Conservation (phyloP, 345 rosid species). For the Turnera subulata region DNA sequence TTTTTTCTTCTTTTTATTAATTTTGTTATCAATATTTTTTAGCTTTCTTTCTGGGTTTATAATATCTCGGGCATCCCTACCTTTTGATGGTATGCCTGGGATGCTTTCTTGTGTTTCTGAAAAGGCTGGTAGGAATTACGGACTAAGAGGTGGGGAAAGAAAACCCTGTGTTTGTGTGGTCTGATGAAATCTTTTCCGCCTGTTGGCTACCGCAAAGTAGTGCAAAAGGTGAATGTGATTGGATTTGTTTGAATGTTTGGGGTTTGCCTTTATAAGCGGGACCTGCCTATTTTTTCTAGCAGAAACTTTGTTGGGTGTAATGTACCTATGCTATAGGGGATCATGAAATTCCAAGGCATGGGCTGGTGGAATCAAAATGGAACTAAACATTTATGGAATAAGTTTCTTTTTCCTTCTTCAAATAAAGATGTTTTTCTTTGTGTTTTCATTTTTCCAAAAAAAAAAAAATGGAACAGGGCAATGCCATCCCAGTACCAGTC, state of each 20-base stretch:
- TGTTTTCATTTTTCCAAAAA: too few relatives aligned
- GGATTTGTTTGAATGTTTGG: constrained; percentile 50
- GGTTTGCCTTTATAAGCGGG: constrained; percentile 15
- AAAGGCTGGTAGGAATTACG: constrained; percentile 15
- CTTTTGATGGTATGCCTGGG: constrained; percentile 38
- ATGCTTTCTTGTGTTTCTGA: constrained; percentile 20
- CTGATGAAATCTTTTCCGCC: constrained; percentile 34
- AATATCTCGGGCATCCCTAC: constrained; percentile 28
- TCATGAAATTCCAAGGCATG: constrained; percentile 14
- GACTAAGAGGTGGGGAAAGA: constrained; percentile 6
- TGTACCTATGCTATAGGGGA: constrained; percentile 7
- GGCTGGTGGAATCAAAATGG: constrained; percentile 15
- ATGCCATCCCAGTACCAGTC: too few relatives aligned
- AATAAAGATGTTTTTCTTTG: background rate
- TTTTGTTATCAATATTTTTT: constrained; percentile 5
- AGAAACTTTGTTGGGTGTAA: constrained; percentile 16
- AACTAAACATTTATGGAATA: background rate
- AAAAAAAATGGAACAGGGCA: too few relatives aligned
- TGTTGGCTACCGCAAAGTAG: constrained; percentile 28
- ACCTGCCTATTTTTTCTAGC: constrained; percentile 9
- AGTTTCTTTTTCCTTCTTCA: too few relatives aligned
- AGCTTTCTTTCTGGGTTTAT: constrained; percentile 25
- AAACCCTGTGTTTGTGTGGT: constrained; percentile 18
- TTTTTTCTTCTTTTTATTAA: background rate
- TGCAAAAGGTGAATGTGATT: constrained; percentile 32